Evolutionary conservation across 148 eudicot genomes (phyloP).

Genomic region (Chenopodium quinoa): DNA sequence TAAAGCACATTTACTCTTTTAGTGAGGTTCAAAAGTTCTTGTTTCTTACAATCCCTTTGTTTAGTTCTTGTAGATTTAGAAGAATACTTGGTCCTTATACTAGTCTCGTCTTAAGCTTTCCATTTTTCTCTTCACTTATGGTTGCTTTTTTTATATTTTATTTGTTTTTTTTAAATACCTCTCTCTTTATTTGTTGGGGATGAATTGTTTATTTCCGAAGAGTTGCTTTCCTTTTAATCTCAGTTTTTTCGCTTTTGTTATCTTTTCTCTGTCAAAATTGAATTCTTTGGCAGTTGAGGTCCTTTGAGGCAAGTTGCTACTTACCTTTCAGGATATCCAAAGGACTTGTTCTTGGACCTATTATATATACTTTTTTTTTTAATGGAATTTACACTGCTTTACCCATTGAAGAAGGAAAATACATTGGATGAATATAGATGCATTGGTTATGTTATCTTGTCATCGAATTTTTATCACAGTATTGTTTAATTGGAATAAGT

Average conservation of each 20-base stretch:
- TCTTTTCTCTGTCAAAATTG: neutral
- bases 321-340: neutral
- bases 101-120: constrained; percentile 5
- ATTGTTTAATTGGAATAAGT: neutral
- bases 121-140: neutral
- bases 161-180: neutral
- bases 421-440: neutral
- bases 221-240: neutral
- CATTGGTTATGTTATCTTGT: neutral
- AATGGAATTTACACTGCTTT: neutral
- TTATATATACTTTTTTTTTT: neutral
- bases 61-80: constrained; percentile 21
- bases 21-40: constrained; percentile 27
- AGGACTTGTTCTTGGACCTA: neutral
- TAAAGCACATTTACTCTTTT: constrained; percentile 34
- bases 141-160: neutral
- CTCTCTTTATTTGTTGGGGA: neutral
- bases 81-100: neutral
- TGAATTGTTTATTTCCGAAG: neutral
- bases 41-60: constrained; percentile 20
- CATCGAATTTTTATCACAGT: neutral
- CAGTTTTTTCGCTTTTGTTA: neutral
- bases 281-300: neutral
- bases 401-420: neutral
- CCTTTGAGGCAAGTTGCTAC: neutral